Conservation (phyloP, 164 flowering plant genomes). For the Pachysandra terminalis region DNA sequence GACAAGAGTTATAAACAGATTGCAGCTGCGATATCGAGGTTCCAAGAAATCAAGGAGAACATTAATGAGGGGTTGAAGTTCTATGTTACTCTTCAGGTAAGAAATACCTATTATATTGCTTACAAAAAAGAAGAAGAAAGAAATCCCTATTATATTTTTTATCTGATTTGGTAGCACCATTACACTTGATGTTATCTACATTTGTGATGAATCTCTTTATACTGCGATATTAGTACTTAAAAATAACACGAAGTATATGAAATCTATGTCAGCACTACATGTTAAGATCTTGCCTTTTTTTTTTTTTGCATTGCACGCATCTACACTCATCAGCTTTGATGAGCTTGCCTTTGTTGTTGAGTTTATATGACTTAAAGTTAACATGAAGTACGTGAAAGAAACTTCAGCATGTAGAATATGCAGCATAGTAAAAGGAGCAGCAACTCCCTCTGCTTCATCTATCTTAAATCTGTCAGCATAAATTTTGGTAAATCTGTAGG, state of each 20-base stretch:
- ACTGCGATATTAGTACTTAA: too few relatives aligned
- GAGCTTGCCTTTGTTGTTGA: neutral
- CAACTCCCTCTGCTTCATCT: neutral
- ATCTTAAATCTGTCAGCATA: neutral
- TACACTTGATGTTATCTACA: neutral
- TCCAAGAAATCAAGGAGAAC: conserved; percentile 90
- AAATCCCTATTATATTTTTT: too few relatives aligned
- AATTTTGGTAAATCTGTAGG: neutral
- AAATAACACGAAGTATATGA: too few relatives aligned
- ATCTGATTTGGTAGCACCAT: neutral
- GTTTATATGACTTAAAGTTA: neutral
- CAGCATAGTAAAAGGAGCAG: neutral
- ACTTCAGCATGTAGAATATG: neutral
- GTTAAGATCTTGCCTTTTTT: too few relatives aligned
- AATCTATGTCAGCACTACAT: too few relatives aligned
- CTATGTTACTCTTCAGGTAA: conserved; percentile 95
- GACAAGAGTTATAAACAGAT: conserved; percentile 88
- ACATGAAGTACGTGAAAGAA: neutral
- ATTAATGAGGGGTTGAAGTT: conserved; percentile 93
- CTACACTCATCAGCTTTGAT: neutral
- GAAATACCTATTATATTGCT: neutral
- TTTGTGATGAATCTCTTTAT: too few relatives aligned
- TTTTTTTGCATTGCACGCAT: neutral
- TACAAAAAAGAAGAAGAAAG: too few relatives aligned
- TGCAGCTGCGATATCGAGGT: conserved; percentile 85